Percentiles rank a stretch among this genome's conserved stretches.
Conservation (phyloP, 176 grass and related monocot genomes). For the Pontederia crassipes region DNA sequence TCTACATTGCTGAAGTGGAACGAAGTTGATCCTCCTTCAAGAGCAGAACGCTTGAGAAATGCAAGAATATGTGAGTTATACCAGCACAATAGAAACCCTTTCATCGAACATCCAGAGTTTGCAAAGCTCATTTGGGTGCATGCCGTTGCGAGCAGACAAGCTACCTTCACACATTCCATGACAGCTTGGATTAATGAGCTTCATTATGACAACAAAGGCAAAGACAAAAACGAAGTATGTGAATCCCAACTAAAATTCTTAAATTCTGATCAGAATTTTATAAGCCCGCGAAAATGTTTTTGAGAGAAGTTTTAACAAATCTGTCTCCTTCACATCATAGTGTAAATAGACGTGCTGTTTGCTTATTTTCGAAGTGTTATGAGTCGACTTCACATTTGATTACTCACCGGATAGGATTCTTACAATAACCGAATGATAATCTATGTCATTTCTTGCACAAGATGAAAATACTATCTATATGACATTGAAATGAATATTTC, state of each 20-base stretch:
- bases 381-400: too few relatives aligned
- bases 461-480: too few relatives aligned
- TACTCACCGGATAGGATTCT: too few relatives aligned
- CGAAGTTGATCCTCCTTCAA: constrained; percentile 62
- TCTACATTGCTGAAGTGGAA: constrained; percentile 56
- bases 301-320: neutral
- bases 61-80: constrained; percentile 51
- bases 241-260: neutral
- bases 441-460: too few relatives aligned
- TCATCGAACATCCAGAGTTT: constrained; percentile 68
- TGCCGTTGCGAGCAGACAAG: constrained; percentile 10
- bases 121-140: constrained; percentile 55
- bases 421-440: too few relatives aligned
- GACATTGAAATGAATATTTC: too few relatives aligned
- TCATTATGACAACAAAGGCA: constrained; percentile 31
- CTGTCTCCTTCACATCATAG: constrained; percentile 12
- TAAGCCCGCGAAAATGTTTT: neutral
- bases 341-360: neutral
- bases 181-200: constrained; percentile 35
- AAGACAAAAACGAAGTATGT: constrained; percentile 29
- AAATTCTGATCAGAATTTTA: neutral
- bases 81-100: constrained; percentile 78
- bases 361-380: too few relatives aligned
- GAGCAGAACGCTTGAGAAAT: constrained; percentile 48
- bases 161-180: neutral